These are phyloP conservation scores for Angomonas desouzai DNA, from an alignment of 208 protist species.

Conservation along the genomic window DNA sequence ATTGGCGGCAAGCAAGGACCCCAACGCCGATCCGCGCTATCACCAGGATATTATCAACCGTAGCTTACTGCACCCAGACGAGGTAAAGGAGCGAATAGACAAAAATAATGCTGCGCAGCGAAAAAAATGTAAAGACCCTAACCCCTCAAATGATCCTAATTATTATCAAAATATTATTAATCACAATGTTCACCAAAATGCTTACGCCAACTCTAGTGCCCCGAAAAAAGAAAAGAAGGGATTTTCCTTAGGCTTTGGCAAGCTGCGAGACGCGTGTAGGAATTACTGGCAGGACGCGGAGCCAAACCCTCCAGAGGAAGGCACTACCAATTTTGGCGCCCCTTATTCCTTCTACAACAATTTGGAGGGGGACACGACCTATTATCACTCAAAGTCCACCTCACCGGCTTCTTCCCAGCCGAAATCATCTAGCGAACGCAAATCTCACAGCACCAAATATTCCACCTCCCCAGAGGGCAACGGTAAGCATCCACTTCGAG, in stretches of 20 bases:
- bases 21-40: not conserved
- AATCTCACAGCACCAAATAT: conserved; percentile 4
- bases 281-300: not conserved
- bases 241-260: not conserved
- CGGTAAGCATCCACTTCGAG: not conserved
- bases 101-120: not conserved
- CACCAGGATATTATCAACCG: conserved; percentile 2
- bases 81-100: not conserved
- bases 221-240: not conserved
- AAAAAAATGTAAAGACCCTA: not conserved
- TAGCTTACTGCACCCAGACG: not conserved
- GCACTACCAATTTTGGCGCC: not conserved
- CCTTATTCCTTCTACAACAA: conserved; percentile 2
- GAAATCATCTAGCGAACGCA: not conserved
- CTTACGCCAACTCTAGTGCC: not conserved
- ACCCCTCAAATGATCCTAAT: not conserved
- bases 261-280: not conserved
- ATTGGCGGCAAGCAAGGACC: not conserved
- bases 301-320: not conserved
- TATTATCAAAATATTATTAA: not conserved
- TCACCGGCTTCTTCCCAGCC: not conserved
- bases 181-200: not conserved
- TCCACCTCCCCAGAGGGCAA: not conserved
- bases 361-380: not conserved
- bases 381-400: conserved; percentile 1